phyloP scores from a whole-genome alignment of 1,139 yeast genomes.

The Candida glucosophila region DNA sequence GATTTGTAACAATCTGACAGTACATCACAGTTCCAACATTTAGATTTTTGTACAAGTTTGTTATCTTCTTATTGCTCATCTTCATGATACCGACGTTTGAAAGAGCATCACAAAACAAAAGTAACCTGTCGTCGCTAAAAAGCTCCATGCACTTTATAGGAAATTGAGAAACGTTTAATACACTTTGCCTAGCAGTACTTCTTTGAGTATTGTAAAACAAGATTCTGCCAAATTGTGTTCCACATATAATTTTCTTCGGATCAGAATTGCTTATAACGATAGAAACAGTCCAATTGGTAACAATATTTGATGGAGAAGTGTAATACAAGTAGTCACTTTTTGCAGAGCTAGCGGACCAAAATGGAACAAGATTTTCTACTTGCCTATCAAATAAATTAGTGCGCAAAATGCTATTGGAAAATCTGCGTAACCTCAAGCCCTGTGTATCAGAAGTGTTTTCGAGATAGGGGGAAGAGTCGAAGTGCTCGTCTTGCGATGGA shows the following conservation, averaged over 20 bases:
- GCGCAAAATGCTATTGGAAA: too few species aligned
- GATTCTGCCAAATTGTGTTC: slow-evolving; percentile 27
- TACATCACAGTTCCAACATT: slow-evolving; percentile 20
- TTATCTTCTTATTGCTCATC: slow-evolving; percentile 10
- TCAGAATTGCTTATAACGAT: slow-evolving; percentile 8
- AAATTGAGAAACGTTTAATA: slow-evolving; percentile 18
- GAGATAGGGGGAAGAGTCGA: too few species aligned
- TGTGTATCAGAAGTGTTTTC: slow-evolving; percentile 1
- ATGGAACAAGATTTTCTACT: slow-evolving; percentile 11
- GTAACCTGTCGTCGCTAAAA: slow-evolving; percentile 12
- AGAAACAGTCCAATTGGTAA: slow-evolving; percentile 17
- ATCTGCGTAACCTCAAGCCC: slow-evolving; percentile 1
- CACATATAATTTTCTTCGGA: slow-evolving; percentile 15
- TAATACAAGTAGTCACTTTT: slow-evolving; percentile 12
- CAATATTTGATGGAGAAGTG: too few species aligned
- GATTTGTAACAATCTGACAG: slow-evolving; percentile 8
- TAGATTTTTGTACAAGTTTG: slow-evolving; percentile 14
- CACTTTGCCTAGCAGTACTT: slow-evolving; percentile 10
- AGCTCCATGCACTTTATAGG: slow-evolving; percentile 16
- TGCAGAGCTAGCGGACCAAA: slow-evolving; percentile 14
- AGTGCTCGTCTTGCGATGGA: neutral
- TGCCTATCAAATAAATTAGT: slow-evolving; percentile 10
- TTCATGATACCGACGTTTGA: slow-evolving; percentile 24
- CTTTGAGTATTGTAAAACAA: slow-evolving; percentile 13
- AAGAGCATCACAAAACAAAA: slow-evolving; percentile 23